Conservation (phyloP, 1,284 basidiomycete species). For the Marasmius tenuissimus region DNA sequence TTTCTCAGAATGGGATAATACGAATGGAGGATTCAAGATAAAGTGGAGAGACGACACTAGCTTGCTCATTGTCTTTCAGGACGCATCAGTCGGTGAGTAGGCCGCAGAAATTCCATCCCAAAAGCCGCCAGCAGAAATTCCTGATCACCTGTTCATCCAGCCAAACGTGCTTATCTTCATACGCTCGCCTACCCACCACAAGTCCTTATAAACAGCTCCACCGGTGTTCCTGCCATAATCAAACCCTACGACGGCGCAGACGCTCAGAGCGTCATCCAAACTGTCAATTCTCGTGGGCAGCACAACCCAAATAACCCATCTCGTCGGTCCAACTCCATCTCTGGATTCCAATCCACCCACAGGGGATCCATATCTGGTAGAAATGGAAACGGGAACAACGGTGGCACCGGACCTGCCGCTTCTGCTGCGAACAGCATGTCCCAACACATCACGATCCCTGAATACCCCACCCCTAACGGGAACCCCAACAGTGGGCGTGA, state of each 20-base stretch:
- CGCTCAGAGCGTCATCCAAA: constrained; percentile 87
- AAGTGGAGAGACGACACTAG: constrained; percentile 99
- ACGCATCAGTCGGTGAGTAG: constrained; percentile 76
- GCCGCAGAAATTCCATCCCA: not conserved
- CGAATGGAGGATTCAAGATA: constrained; percentile 93
- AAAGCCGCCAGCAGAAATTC: constrained; percentile 15
- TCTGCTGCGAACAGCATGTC: constrained; percentile 37
- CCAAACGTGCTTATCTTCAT: constrained; percentile 91
- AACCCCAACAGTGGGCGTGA: constrained; percentile 46
- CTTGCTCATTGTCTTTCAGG: constrained; percentile 92
- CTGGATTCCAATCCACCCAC: constrained; percentile 51
- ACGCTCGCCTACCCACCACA: constrained; percentile 82
- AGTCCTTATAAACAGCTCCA: constrained; percentile 57
- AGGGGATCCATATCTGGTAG: constrained; percentile 32
- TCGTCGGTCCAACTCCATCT: constrained; percentile 70
- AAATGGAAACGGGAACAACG: constrained; percentile 11
- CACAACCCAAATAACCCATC: constrained; percentile 59
- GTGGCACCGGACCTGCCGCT: constrained; percentile 27
- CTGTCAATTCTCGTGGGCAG: constrained; percentile 74
- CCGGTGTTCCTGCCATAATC: constrained; percentile 63
- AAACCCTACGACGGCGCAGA: constrained; percentile 94
- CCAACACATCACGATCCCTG: constrained; percentile 49
- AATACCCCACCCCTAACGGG: constrained; percentile 33
- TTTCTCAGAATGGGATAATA: constrained; percentile 87
- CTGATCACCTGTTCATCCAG: constrained; percentile 20